Evolutionary conservation across 257 asterid species (phyloP), one percentile per base, ranked within the genome.

Genomic region (Ballota nigra): DNA sequence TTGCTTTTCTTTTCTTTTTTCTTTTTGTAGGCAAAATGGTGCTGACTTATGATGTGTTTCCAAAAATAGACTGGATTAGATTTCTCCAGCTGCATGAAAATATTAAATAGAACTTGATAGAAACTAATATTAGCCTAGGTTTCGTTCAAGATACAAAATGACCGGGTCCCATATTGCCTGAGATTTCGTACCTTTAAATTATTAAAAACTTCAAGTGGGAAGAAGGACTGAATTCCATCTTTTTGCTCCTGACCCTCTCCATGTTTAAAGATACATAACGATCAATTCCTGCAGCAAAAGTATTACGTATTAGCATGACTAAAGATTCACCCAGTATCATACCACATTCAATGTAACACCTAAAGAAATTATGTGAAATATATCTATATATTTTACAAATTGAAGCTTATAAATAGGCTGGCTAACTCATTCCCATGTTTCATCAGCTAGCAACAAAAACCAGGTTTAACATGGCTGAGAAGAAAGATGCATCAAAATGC

Each of bases 321-420:
- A 5, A 6, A 40, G 20, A 36, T 45, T 20, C 59, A 26, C 4
- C 53, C 49, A 41, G 22, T 55, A 8, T 16, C 38, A 28, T 60
- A 71, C 60, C 34, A 52, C 5, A 62, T 75, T 64, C 73, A 63
- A 11, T 73, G 76, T 56, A 78, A 68, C 76, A 29, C 13, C 24
- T 56, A 15, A 31, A 8, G 24, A 61, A 16, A 31, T 5, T 34
- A 29, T 7, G 34, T 15, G 18, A 29, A 4, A 60, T 13, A 26
- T 23, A 5, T 13, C 5, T 6, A 19, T 26, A 57, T 11, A 58
- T 58, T 22, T 15, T 13, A 22, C 64, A 26, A 24, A 28, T 31
- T 31, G 11, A 19, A 60, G 64, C 68, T 61, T 80, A 76, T 80
- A 80, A 80, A 63, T 80, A 70, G 55, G 5, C 12, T 12, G 2